phyloP scores from a whole-genome alignment of 345 rosid genomes.

The Melaleuca alternifolia region DNA sequence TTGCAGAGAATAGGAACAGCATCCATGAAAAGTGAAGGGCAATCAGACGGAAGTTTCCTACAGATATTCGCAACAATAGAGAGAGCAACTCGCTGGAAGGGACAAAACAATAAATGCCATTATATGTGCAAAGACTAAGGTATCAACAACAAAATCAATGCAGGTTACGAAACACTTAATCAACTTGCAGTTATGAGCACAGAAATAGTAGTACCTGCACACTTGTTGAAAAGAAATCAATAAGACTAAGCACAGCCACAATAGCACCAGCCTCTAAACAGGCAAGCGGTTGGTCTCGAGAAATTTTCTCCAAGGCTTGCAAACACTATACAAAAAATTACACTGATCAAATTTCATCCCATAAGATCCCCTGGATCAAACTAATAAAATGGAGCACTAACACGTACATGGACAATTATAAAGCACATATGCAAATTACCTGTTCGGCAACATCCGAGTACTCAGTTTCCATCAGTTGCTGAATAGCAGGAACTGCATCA shows the following conservation, averaged over 20 bases:
- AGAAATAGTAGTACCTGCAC: constrained; percentile 38
- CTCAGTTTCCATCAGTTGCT: constrained; percentile 60
- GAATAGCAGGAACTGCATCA: constrained; percentile 70
- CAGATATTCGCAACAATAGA: constrained; percentile 86
- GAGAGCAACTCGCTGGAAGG: constrained; percentile 79
- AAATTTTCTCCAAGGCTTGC: constrained; percentile 97
- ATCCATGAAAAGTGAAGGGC: constrained; percentile 46
- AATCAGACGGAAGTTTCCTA: constrained; percentile 66
- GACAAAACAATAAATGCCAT: background rate
- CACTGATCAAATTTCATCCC: background rate
- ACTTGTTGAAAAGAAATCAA: constrained; percentile 87
- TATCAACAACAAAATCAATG: background rate
- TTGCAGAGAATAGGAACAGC: constrained; percentile 83
- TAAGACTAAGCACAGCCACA: constrained; percentile 65
- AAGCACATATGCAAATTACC: constrained; percentile 21
- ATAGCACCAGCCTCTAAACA: constrained; percentile 90
- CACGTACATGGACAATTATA: background rate
- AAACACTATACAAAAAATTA: constrained; percentile 44
- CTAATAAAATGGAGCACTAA: background rate
- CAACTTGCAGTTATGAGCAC: background rate
- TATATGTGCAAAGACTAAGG: background rate
- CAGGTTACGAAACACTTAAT: background rate
- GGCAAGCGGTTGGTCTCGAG: constrained; percentile 74
- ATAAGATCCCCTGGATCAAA: background rate
- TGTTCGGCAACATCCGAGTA: constrained; percentile 96